These are phyloP conservation scores for Erysimum pusillum DNA, from an alignment of 441 rosid species.

Conservation along the genomic window DNA sequence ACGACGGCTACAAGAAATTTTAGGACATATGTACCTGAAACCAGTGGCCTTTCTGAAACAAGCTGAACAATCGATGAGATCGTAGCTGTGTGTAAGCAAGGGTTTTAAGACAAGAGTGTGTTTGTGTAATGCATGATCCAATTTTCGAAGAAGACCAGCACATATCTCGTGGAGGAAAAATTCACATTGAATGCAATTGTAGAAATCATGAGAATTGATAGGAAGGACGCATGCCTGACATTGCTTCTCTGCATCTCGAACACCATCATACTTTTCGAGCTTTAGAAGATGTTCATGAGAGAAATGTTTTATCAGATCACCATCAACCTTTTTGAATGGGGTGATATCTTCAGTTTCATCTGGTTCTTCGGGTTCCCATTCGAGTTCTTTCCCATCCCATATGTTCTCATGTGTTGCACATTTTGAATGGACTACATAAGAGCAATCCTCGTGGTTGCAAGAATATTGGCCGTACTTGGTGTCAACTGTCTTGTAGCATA, in stretches of 20 bases:
- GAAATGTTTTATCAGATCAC: not conserved
- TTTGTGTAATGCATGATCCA: not conserved
- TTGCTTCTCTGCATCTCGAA: not conserved
- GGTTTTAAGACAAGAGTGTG: not conserved
- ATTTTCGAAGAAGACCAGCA: constrained; percentile 12
- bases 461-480: constrained; percentile 15
- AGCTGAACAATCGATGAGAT: not conserved
- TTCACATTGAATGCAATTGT: not conserved
- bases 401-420: not conserved
- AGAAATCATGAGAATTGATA: not conserved
- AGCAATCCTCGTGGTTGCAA: constrained; percentile 6
- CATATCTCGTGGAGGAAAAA: constrained; percentile 33
- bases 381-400: not conserved
- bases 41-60: not conserved
- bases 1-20: no score
- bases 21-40: constrained; percentile 17
- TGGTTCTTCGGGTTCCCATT: constrained; percentile 1
- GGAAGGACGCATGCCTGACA: not conserved
- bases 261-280: not conserved
- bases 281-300: not conserved
- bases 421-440: constrained; percentile 22
- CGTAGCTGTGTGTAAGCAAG: not conserved
- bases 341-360: not conserved
- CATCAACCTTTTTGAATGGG: not conserved
- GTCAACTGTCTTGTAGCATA: not conserved